Evolutionary conservation across 441 rosid species (phyloP).

Genomic region (Rhodomyrtus psidioides): DNA sequence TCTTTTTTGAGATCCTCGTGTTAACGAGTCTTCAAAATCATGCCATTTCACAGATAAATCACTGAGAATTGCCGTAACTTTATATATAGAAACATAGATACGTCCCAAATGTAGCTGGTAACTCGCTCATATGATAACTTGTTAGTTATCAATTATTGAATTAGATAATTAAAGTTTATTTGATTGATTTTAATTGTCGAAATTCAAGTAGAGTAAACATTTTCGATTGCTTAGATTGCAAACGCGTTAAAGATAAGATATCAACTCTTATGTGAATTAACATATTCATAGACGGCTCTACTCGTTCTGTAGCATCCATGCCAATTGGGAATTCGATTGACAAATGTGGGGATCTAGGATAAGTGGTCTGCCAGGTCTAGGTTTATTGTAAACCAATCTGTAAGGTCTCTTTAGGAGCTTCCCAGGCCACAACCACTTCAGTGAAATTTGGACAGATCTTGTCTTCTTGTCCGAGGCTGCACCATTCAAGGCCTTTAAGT

Average conservation of each 20-base stretch:
- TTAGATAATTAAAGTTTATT: neutral
- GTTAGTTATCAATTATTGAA: neutral
- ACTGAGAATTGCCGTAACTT: neutral
- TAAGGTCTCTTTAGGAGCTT: neutral
- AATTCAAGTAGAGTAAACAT: neutral
- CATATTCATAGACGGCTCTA: neutral
- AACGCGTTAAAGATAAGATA: neutral
- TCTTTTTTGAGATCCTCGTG: neutral
- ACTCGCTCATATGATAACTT: neutral
- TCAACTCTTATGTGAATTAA: neutral
- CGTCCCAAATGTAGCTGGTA: neutral
- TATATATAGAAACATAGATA: neutral
- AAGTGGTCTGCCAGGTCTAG: neutral
- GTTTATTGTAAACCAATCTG: neutral
- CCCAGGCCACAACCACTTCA: neutral
- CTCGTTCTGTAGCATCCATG: neutral
- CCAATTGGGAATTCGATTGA: neutral
- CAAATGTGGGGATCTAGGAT: neutral
- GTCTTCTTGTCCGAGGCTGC: neutral
- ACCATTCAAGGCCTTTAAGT: neutral
- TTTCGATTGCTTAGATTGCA: neutral
- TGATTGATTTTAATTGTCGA: neutral
- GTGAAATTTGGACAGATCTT: neutral
- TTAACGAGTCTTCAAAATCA: neutral
- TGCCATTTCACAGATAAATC: neutral